Base-by-base conservation (phyloP, 2,329 filamentous ascomycete species). In the Phyllosticta citriasiana region DNA sequence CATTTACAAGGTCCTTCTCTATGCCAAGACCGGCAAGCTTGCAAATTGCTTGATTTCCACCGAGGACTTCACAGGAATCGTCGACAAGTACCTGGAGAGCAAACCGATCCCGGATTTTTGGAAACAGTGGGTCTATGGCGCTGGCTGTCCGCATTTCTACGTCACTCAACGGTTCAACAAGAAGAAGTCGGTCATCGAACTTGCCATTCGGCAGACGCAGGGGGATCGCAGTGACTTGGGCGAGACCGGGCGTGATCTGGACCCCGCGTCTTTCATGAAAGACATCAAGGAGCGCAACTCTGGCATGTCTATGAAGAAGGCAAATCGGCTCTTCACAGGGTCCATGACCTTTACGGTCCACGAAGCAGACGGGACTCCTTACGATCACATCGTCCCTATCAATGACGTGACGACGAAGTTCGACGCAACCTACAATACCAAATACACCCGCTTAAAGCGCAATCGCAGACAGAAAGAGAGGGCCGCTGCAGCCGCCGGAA, bases 271-370 rank as follows among this genome's bases (percentile, higher is more conserved):
- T 2, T 97, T 99, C 68, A 82, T 95, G 76, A 84, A 90, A 59
- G 88, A 94, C 65, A 84, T 93, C 61, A 89, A 95, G 67, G 92
- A 97, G 73, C 52, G 57, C 14, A 55, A 58, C 7, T 50, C 30
- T 22, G 56, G 60, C 27, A 51, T 62, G 55, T 33, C 33, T 4
- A 62, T 51, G 26, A 59, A 62, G 40, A 84, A 88, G 55, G 81
- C 85, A 8, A 80, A 86, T 63, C 83, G 83, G 33, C 82, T 96
- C 40, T 97, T 97, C 69, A 94, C 91, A 57, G 94, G 94, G 0
- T 93, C 94, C 0, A 96, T 99, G 89, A 99, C 94, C 0, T 93
- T 99, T 65, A 83, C 94, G 33, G 97, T 99, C 64, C 94, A 99
- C 75, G 94, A 99, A 77, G 94, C 94, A 25, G 95, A 99, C 70